Evolutionary conservation across 2,329 filamentous ascomycete genomes (phyloP), one percentile per base, ranked within the genome.

Genomic region (Pochonia chlamydosporia): DNA sequence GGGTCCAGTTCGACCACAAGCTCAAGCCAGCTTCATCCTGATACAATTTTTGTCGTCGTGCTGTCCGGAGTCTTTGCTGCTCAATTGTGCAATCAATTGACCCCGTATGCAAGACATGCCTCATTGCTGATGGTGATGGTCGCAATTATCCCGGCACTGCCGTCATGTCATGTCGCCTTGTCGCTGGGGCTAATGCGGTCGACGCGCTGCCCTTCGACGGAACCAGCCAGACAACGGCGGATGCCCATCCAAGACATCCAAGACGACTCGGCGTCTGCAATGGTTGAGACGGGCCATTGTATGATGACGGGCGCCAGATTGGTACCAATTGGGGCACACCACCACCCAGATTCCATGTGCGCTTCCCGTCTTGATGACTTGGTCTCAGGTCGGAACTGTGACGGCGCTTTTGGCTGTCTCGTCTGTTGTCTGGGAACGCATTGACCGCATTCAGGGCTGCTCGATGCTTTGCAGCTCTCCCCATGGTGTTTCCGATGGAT

Each of bases 371-470:
- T 35, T 20, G 16, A 18, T 11, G 16, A 28, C n/a, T 5, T 40
- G 44, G 36, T 24, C n/a, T 35, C 24, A 14, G 20, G 28, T 30
- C 30, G 26, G 18, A n/a, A 39, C 20, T 28, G 26, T 13, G 26
- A 28, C 26, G 13, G 16, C 6, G 6, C 13, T 33, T 33, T 3
- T 33, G 30, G 30, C 30, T 33, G 30, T 33, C 31, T 16, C n/a
- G n/a, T n/a, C n/a, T n/a, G n/a, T n/a, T n/a, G n/a, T 37, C 33
- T 37, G 33, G 33, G 13, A 9, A 31, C 26, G 30, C 14, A 25
- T 16, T 25, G 18, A 41, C 35, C 35, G 26, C 41, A 44, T 44
- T 26, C 41, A 48, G 46, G 24, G 21, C 40, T 26, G n/a, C n/a
- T n/a, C n/a, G n/a, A n/a, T 5, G 13, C 23, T 16, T 11, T 16